These are phyloP conservation scores for Omphalea diandra DNA, from an alignment of 441 rosid species.

Conservation along the genomic window DNA sequence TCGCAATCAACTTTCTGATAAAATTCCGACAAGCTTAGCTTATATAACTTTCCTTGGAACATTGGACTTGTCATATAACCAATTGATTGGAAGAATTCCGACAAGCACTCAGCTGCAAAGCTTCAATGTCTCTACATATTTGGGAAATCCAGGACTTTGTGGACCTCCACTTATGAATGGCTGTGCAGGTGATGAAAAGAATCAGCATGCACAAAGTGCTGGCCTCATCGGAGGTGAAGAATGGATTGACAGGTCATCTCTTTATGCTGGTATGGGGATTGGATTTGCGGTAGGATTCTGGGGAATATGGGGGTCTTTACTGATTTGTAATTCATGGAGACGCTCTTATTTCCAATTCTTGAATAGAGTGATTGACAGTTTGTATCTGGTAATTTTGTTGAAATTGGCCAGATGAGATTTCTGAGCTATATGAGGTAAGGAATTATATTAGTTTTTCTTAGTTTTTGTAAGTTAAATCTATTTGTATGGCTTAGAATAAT, in stretches of 20 bases:
- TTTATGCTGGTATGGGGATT: neutral
- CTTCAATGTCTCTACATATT: neutral
- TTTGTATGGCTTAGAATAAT: too few relatives aligned
- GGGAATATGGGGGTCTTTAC: neutral
- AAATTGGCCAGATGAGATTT: too few relatives aligned
- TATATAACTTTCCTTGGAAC: neutral
- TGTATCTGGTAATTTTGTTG: neutral
- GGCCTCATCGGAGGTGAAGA: neutral
- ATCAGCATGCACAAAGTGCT: neutral
- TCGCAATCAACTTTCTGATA: neutral
- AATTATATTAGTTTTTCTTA: too few relatives aligned
- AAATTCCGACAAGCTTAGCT: neutral
- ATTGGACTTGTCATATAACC: neutral
- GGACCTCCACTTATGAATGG: neutral
- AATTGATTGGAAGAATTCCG: neutral
- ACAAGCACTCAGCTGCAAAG: neutral
- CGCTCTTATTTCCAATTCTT: neutral
- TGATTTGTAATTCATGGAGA: conserved; percentile 17
- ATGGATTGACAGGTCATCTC: neutral
- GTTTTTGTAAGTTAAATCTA: too few relatives aligned
- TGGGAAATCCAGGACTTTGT: neutral
- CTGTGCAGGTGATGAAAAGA: neutral
- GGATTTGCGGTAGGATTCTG: neutral
- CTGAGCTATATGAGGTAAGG: too few relatives aligned
- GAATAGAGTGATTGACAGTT: neutral